phyloP scores from a whole-genome alignment of 148 eudicot genomes.

The Gaultheria prostrata region DNA sequence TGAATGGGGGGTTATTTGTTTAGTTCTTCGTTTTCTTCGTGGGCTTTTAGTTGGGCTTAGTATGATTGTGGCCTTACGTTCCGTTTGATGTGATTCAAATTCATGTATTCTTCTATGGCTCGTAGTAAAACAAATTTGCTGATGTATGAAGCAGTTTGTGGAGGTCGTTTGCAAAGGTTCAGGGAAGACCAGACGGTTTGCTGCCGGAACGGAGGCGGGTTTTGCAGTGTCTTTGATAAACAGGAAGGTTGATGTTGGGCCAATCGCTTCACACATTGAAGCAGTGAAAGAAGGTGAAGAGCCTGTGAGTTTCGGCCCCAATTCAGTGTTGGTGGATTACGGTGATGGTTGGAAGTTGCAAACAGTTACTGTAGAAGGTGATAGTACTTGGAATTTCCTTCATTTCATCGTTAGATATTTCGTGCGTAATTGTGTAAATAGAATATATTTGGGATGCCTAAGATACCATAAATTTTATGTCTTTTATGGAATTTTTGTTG shows the following conservation, averaged over 20 bases:
- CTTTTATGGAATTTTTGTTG: not conserved
- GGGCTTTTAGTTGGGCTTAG: not conserved
- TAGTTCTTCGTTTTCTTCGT: not conserved
- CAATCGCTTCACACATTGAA: conserved; percentile 56
- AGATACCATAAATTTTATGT: not conserved
- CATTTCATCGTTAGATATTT: not conserved
- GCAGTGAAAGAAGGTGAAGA: conserved; percentile 78
- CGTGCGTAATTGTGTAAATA: not conserved
- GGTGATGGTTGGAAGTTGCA: conserved; percentile 81
- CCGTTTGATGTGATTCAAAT: not conserved
- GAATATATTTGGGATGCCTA: not conserved
- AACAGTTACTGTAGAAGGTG: conserved; percentile 62
- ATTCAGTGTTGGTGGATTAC: conserved; percentile 51
- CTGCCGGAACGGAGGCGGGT: conserved; percentile 68
- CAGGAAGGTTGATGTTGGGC: conserved; percentile 44
- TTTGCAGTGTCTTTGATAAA: conserved; percentile 73
- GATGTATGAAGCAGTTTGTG: conserved; percentile 44
- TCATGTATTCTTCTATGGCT: not conserved
- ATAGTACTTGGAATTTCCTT: not conserved
- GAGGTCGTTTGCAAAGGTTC: conserved; percentile 71
- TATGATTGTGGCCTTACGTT: not conserved
- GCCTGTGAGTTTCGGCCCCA: conserved; percentile 75
- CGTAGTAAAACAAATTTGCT: not conserved
- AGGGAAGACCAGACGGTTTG: conserved; percentile 59
- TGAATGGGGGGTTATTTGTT: not conserved